Evolutionary conservation across 345 rosid genomes (phyloP).

Genomic region (Nasturtium officinale): DNA sequence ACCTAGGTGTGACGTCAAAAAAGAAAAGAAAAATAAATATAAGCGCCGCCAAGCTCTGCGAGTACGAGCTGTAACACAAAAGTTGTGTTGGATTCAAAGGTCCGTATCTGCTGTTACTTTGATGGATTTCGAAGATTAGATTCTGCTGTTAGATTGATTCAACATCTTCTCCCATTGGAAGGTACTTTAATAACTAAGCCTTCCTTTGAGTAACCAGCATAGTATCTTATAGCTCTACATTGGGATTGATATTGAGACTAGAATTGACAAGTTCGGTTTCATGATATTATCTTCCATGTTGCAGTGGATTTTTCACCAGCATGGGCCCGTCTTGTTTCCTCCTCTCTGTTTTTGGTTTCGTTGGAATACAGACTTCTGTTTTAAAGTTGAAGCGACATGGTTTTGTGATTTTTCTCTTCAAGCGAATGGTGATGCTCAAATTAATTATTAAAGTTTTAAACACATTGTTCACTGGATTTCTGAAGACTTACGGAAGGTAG

Average conservation of each 20-base stretch:
- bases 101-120: background rate
- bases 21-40: background rate
- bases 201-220: background rate
- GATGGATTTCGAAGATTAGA: background rate
- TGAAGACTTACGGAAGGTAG: background rate
- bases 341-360: conserved; percentile 15
- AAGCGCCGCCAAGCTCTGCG: conserved; percentile 10
- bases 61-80: background rate
- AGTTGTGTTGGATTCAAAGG: conserved; percentile 6
- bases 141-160: background rate
- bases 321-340: background rate
- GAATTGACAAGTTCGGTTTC: background rate
- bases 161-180: background rate
- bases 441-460: background rate
- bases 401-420: conserved; percentile 24
- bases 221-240: conserved; percentile 2
- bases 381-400: background rate
- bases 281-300: background rate
- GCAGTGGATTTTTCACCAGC: background rate
- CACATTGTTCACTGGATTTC: background rate
- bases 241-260: background rate
- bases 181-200: conserved; percentile 12
- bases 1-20: conserved; percentile 8
- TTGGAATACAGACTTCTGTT: background rate
- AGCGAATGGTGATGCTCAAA: conserved; percentile 18